Conservation (phyloP, 345 rosid species). For the Salix caprea region DNA sequence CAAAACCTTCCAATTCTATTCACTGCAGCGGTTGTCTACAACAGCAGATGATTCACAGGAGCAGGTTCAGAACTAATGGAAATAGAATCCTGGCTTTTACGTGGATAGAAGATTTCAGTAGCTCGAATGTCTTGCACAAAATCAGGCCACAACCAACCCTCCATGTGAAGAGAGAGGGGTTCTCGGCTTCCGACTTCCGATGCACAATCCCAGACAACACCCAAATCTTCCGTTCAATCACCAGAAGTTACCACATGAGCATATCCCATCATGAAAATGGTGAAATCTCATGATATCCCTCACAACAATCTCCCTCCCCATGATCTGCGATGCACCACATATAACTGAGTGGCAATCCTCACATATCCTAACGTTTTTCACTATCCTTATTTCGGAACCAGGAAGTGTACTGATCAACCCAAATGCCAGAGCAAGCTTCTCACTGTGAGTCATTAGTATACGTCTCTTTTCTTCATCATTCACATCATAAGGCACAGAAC, state of each 20-base stretch:
- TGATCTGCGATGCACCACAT: slow-evolving; percentile 50
- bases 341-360: slow-evolving; percentile 70
- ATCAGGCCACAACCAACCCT: not conserved
- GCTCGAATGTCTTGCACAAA: not conserved
- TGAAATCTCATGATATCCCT: slow-evolving; percentile 75
- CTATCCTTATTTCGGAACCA: slow-evolving; percentile 43
- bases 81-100: too few species aligned
- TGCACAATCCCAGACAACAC: not conserved
- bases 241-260: slow-evolving; percentile 80
- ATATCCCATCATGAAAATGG: slow-evolving; percentile 59
- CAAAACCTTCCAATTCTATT: not conserved
- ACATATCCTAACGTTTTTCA: slow-evolving; percentile 73
- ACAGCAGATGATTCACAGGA: not conserved
- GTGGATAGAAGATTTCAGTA: not conserved
- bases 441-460: slow-evolving; percentile 54
- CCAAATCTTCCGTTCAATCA: slow-evolving; percentile 25
- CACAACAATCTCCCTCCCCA: slow-evolving; percentile 52
- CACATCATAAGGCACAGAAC: slow-evolving; percentile 46
- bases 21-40: not conserved
- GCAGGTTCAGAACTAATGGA: not conserved
- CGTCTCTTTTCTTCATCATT: slow-evolving; percentile 50
- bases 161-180: not conserved
- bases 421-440: slow-evolving; percentile 73
- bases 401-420: slow-evolving; percentile 41
- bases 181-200: not conserved